These are phyloP conservation scores for Penicillium tannophilum DNA, from an alignment of 495 filamentous ascomycete genomes.

Conservation along the genomic window DNA sequence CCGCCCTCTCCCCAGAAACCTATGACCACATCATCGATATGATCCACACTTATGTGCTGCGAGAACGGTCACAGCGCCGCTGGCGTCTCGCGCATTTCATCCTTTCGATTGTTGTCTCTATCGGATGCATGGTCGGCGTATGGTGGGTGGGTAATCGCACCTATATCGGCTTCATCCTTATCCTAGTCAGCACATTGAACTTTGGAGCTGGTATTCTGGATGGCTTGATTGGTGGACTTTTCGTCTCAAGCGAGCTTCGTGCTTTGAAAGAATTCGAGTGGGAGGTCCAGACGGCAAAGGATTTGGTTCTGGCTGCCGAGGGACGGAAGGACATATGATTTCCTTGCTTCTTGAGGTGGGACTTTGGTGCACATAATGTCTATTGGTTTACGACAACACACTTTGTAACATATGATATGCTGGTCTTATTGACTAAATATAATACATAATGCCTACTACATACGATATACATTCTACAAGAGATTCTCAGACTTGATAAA, in stretches of 20 bases:
- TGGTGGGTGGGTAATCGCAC: conserved; percentile 77
- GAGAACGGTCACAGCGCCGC: conserved; percentile 69
- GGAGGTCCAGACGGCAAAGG: conserved; percentile 77
- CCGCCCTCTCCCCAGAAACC: conserved; percentile 49
- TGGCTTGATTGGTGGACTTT: conserved; percentile 82
- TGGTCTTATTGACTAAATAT: background rate
- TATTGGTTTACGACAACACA: background rate
- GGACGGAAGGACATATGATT: conserved; percentile 5
- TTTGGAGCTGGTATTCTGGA: conserved; percentile 76
- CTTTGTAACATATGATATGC: background rate
- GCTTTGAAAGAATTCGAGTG: conserved; percentile 93
- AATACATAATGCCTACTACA: background rate
- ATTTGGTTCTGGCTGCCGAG: conserved; percentile 30
- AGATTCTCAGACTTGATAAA: background rate
- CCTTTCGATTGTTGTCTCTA: conserved; percentile 61
- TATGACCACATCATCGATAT: conserved; percentile 76
- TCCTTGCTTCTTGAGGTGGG: background rate
- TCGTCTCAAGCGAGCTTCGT: conserved; percentile 79
- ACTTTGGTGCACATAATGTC: background rate
- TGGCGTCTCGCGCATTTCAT: conserved; percentile 75
- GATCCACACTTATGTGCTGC: conserved; percentile 62
- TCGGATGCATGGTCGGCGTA: conserved; percentile 73
- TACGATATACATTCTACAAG: background rate
- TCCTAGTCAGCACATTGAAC: conserved; percentile 74
- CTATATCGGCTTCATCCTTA: conserved; percentile 78